A percentile compares a stretch with the other conserved stretches of the same genome.
Conservation (phyloP, 257 asterid species). For the Solanum appendiculatum region DNA sequence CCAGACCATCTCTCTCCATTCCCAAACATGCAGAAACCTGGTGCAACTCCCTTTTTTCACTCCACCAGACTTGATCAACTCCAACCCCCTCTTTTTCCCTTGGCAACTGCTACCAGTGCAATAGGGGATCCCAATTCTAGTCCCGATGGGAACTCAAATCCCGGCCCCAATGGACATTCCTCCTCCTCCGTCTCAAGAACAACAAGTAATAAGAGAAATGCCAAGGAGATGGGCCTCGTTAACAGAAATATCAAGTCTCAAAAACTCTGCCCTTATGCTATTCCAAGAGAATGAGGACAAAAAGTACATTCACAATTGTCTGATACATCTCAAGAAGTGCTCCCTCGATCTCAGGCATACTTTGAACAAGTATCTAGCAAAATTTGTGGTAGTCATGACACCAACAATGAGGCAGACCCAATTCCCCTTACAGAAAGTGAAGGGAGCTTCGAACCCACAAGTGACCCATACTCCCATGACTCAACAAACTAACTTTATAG, state of each 20-base stretch:
- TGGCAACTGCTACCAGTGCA: neutral
- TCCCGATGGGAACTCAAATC: neutral
- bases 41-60: neutral
- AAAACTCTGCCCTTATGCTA: neutral
- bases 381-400: neutral
- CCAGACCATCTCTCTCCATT: neutral
- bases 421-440: neutral
- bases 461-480: neutral
- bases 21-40: neutral
- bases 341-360: neutral
- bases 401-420: neutral
- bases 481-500: too few relatives aligned
- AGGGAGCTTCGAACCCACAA: neutral
- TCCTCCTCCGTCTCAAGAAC: neutral
- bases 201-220: neutral
- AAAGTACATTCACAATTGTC: neutral
- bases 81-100: neutral
- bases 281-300: neutral
- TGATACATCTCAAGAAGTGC: neutral
- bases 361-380: neutral
- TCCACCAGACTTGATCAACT: neutral
- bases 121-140: neutral
- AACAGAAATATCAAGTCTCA: neutral
- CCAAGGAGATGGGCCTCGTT: neutral
- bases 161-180: neutral